phyloP scores from a whole-genome alignment of 2,329 filamentous ascomycete species.

The Endocalyx cinctus region DNA sequence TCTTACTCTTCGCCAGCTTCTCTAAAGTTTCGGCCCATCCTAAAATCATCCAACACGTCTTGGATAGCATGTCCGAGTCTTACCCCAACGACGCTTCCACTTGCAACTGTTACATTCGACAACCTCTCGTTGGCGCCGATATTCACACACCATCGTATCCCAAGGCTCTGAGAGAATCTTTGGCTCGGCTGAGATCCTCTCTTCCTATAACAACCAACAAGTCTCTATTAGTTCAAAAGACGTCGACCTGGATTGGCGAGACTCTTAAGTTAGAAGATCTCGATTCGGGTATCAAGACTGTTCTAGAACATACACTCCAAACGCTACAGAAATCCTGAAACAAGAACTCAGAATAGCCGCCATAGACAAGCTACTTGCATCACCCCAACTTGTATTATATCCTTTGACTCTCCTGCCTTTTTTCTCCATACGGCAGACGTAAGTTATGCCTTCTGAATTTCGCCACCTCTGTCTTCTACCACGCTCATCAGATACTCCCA shows the following conservation, averaged over 20 bases:
- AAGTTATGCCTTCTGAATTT: no score
- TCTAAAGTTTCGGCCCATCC: slow-evolving; percentile 57
- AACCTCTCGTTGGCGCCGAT: slow-evolving; percentile 63
- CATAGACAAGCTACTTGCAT: no score
- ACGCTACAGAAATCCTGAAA: slow-evolving; percentile 21
- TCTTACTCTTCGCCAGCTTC: slow-evolving; percentile 72
- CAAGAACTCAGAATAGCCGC: no score
- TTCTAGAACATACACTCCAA: slow-evolving; percentile 47
- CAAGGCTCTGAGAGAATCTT: slow-evolving; percentile 58
- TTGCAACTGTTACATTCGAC: slow-evolving; percentile 65
- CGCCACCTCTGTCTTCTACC: slow-evolving; percentile 34
- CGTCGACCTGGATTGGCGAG: slow-evolving; percentile 49
- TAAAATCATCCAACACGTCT: slow-evolving; percentile 68
- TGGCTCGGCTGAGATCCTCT: slow-evolving; percentile 56
- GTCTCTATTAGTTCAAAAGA: slow-evolving; percentile 42
- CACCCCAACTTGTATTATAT: no score
- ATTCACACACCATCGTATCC: slow-evolving; percentile 67
- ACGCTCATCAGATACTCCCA: slow-evolving; percentile 60
- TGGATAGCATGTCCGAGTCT: slow-evolving; percentile 56
- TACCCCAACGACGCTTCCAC: slow-evolving; percentile 60
- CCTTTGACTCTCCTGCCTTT: no score
- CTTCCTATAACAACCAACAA: slow-evolving; percentile 42
- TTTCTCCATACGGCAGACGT: no score
- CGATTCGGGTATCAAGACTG: slow-evolving; percentile 51
- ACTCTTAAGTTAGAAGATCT: slow-evolving; percentile 45